phyloP scores from a whole-genome alignment of 306 rosid genomes.

The Rosa rugosa region DNA sequence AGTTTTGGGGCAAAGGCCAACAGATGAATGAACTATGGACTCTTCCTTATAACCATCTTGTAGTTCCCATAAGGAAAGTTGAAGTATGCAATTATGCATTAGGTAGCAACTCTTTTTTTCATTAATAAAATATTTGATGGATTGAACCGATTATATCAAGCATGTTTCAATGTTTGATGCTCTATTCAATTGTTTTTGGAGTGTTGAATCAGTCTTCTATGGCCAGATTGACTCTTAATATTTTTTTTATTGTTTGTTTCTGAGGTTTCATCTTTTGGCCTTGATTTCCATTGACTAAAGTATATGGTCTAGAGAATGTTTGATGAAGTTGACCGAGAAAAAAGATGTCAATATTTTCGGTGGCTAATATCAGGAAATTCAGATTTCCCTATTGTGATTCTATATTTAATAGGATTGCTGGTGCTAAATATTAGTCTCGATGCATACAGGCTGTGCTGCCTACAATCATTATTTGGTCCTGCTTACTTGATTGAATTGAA shows the following conservation, averaged over 20 bases:
- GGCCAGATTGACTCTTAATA: neutral
- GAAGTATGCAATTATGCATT: conserved; percentile 30
- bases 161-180: neutral
- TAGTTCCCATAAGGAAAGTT: conserved; percentile 27
- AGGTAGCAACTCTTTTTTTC: conserved; percentile 42
- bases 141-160: neutral
- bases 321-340: neutral
- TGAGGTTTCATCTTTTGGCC: neutral
- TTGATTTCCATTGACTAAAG: neutral
- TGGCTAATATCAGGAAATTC: neutral
- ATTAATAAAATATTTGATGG: conserved; percentile 40
- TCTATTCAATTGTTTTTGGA: no score
- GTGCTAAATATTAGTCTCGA: neutral
- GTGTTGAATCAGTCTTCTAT: no score
- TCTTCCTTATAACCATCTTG: conserved; percentile 4
- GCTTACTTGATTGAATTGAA: neutral
- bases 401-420: neutral
- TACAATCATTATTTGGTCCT: neutral
- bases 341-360: neutral
- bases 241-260: neutral
- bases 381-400: neutral
- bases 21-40: conserved; percentile 39
- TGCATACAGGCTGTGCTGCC: neutral
- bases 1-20: conserved; percentile 53
- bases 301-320: neutral